Conservation (phyloP, 805 yeast genomes). For the Suhomyces xylopsoci region DNA sequence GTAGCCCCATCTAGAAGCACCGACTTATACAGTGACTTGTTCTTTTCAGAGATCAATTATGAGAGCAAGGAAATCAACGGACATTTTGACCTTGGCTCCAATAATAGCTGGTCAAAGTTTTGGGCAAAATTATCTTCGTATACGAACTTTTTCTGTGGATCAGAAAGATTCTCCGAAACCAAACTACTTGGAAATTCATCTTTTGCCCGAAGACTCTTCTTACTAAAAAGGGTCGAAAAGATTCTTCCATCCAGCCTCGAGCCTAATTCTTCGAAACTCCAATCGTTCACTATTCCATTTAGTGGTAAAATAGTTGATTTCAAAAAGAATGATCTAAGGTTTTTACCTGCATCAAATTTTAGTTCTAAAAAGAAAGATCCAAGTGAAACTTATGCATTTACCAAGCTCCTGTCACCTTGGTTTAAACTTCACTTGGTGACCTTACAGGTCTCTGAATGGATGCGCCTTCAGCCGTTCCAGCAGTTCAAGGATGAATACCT, state of each 20-base stretch:
- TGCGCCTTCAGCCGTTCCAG: constrained; percentile 33
- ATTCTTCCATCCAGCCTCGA: not conserved
- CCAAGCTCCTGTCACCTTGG: constrained; percentile 15
- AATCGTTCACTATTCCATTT: constrained; percentile 14
- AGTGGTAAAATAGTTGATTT: constrained; percentile 35
- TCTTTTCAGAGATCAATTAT: constrained; percentile 21
- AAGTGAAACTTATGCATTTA: constrained; percentile 7
- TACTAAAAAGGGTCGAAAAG: constrained; percentile 5
- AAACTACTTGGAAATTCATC: constrained; percentile 1
- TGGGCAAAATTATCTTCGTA: constrained; percentile 6
- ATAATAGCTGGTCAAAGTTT: not conserved
- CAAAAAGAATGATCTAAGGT: constrained; percentile 34
- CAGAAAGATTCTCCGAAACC: not conserved
- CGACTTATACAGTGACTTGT: constrained; percentile 11
- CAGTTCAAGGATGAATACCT: constrained; percentile 25
- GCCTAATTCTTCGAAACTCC: not conserved
- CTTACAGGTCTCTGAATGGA: constrained; percentile 37
- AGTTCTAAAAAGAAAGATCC: not conserved
- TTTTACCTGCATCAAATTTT: constrained; percentile 10
- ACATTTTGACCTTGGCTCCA: constrained; percentile 10
- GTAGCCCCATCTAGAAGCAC: not conserved
- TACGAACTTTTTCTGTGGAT: constrained; percentile 6
- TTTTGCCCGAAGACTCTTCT: constrained; percentile 2
- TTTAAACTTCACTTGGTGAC: constrained; percentile 18
- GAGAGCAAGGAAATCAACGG: constrained; percentile 16